Conservation (phyloP, 352 stramenopile species). For the Phytophthora melonis region DNA sequence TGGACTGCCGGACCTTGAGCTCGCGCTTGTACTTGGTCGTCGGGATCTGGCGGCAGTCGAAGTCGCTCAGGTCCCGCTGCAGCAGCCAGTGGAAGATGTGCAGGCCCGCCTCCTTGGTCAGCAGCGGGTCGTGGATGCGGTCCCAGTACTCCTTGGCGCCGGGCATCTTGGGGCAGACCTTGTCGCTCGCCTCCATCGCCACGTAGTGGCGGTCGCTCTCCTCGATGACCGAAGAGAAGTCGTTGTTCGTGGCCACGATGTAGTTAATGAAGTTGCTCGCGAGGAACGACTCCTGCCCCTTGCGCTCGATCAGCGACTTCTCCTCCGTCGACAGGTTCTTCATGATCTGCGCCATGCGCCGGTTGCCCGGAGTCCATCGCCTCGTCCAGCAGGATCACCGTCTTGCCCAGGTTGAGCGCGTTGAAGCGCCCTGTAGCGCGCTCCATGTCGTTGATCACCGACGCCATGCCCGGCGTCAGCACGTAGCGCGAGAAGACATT, state of each 20-base stretch:
- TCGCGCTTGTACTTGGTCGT: not conserved
- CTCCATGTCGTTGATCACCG: not conserved
- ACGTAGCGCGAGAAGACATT: constrained; percentile 1
- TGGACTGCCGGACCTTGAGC: not conserved
- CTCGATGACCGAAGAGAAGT: not conserved
- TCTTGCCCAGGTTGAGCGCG: not conserved
- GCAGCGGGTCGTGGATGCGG: not conserved
- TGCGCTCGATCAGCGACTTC: not conserved
- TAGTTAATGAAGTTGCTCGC: not conserved
- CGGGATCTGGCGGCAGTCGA: not conserved
- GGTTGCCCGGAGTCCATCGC: not conserved
- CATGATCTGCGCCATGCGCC: not conserved
- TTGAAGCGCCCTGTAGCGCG: not conserved
- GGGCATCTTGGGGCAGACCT: not conserved
- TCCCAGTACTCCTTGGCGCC: constrained; percentile 1
- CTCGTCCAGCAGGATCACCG: not conserved
- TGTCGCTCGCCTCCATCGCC: not conserved
- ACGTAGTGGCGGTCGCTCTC: not conserved
- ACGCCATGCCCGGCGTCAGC: not conserved
- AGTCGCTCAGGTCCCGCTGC: not conserved
- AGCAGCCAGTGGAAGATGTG: constrained; percentile 5
- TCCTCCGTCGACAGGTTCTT: constrained; percentile 4
- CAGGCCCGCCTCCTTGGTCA: not conserved
- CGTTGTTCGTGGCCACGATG: not conserved
- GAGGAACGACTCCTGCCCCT: not conserved